Evolutionary conservation across 257 asterid species (phyloP).

Genomic region (Penstemon eatonii): DNA sequence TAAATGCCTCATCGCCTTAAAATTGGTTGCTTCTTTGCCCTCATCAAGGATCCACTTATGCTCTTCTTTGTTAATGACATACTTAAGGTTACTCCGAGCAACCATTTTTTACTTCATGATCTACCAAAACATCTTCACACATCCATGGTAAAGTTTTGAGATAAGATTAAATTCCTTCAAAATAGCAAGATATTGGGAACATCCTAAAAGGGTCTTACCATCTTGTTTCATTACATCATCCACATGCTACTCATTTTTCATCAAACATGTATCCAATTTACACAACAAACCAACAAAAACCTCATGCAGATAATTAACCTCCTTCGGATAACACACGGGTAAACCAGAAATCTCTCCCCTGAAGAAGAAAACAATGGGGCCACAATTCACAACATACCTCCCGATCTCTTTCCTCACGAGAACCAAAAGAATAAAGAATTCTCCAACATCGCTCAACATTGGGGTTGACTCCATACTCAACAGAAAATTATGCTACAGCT

Average conservation of each 20-base stretch:
- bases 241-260: conserved; percentile 51
- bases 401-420: conserved; percentile 43
- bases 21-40: conserved; percentile 73
- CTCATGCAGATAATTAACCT: conserved; percentile 40
- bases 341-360: conserved; percentile 31
- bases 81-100: conserved; percentile 59
- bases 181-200: conserved; percentile 62
- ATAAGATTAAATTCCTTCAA: conserved; percentile 66
- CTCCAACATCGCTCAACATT: conserved; percentile 45
- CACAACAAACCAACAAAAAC: conserved; percentile 50
- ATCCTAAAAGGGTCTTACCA: conserved; percentile 27
- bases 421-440: conserved; percentile 51
- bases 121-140: conserved; percentile 65
- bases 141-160: conserved; percentile 56
- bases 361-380: conserved; percentile 41
- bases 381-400: conserved; percentile 26
- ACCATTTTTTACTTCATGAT: conserved; percentile 53
- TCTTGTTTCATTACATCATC: conserved; percentile 37
- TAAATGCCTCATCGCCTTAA: conserved; percentile 82
- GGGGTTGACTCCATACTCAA: conserved; percentile 37
- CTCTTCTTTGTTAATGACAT: conserved; percentile 71
- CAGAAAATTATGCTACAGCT: conserved; percentile 43
- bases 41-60: conserved; percentile 72
- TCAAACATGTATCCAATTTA: conserved; percentile 53
- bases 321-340: conserved; percentile 39